These are phyloP conservation scores for Trichosporon coremiiforme DNA, from an alignment of 1,284 basidiomycete genomes.

Conservation along the genomic window DNA sequence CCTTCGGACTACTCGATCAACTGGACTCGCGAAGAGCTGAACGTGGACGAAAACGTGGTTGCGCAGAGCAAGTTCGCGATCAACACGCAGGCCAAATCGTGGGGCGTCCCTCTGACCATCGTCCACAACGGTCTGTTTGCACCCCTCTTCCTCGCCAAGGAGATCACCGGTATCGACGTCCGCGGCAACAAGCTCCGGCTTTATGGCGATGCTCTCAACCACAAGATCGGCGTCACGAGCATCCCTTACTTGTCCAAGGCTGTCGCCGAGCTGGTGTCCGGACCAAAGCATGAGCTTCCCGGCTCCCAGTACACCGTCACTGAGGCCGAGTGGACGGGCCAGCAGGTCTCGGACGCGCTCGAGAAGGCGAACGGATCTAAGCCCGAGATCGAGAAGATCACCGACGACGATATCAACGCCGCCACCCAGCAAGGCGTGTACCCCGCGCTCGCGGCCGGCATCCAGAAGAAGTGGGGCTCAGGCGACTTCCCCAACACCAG, in stretches of 20 bases:
- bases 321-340: slow-evolving; percentile 23
- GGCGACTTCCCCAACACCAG: slow-evolving; percentile 77
- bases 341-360: slow-evolving; percentile 22
- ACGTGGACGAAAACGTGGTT: slow-evolving; percentile 7
- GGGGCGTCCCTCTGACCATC: slow-evolving; percentile 23
- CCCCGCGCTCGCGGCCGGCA: slow-evolving; percentile 70
- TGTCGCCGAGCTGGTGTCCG: slow-evolving; percentile 21
- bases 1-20: slow-evolving; percentile 30
- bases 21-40: slow-evolving; percentile 17
- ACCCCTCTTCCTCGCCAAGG: slow-evolving; percentile 5
- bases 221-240: slow-evolving; percentile 15
- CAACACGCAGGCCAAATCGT: background rate
- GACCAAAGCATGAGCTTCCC: background rate
- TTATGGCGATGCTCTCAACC: slow-evolving; percentile 22
- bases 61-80: slow-evolving; percentile 15
- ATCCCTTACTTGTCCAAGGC: slow-evolving; percentile 22
- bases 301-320: slow-evolving; percentile 14
- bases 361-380: slow-evolving; percentile 3
- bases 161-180: slow-evolving; percentile 24
- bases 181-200: slow-evolving; percentile 24
- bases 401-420: slow-evolving; percentile 20
- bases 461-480: slow-evolving; percentile 72
- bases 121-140: slow-evolving; percentile 29
- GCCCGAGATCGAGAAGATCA: slow-evolving; percentile 4
- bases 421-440: slow-evolving; percentile 41